Conservation (phyloP, 805 yeast species). For the Danielozyma ontarioensis region DNA sequence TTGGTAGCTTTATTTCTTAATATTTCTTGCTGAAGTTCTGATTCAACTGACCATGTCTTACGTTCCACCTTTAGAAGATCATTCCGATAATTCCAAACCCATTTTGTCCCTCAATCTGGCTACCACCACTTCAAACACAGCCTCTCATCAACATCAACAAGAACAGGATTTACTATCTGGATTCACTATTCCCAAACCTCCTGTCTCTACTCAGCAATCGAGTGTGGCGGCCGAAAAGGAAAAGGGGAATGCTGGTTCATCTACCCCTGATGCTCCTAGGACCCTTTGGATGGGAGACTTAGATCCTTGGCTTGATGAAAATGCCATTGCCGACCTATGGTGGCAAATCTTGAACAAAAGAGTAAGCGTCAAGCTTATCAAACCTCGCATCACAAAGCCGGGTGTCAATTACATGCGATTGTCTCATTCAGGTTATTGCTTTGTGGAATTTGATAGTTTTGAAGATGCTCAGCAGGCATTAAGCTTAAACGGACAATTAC, state of each 20-base stretch:
- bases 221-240: slow-evolving; percentile 22
- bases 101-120: neutral
- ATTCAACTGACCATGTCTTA: no score
- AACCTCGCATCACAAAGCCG: slow-evolving; percentile 29
- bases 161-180: slow-evolving; percentile 37
- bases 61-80: no score
- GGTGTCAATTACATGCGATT: slow-evolving; percentile 19
- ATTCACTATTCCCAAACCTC: slow-evolving; percentile 39
- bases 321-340: slow-evolving; percentile 44
- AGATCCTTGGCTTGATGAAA: slow-evolving; percentile 75
- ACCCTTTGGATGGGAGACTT: slow-evolving; percentile 89
- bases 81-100: no score
- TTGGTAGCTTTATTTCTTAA: no score
- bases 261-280: slow-evolving; percentile 45
- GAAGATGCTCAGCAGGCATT: slow-evolving; percentile 69
- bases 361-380: slow-evolving; percentile 65
- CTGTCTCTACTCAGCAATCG: slow-evolving; percentile 33
- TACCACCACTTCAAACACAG: slow-evolving; percentile 22
- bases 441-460: slow-evolving; percentile 65
- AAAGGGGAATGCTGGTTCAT: slow-evolving; percentile 3
- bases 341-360: slow-evolving; percentile 54
- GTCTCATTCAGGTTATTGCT: slow-evolving; percentile 61
- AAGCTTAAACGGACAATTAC: slow-evolving; percentile 56
- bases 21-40: no score
- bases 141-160: slow-evolving; percentile 39